phyloP scores from a whole-genome alignment of 192 early-diverging fungal species.

The Coemansia sp. region DNA sequence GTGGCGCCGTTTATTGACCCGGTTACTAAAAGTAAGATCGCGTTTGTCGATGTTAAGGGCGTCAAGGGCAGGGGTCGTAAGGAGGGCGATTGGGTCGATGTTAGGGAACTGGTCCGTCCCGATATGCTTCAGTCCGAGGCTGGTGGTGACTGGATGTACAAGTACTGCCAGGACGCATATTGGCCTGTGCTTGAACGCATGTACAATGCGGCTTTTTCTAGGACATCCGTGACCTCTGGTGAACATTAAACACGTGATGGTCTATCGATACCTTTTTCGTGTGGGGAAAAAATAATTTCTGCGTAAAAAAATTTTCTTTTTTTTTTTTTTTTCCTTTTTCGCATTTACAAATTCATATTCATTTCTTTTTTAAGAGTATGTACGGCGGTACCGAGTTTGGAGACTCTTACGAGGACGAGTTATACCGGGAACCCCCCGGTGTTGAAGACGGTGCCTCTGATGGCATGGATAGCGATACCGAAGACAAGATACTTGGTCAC shows the following conservation, averaged over 20 bases:
- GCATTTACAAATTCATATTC: slow-evolving; percentile 6
- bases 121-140: slow-evolving; percentile 60
- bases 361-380: slow-evolving; percentile 5
- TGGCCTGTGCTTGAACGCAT: slow-evolving; percentile 56
- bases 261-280: neutral
- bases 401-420: slow-evolving; percentile 1
- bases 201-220: slow-evolving; percentile 2
- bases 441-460: slow-evolving; percentile 21
- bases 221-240: neutral
- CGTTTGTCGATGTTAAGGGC: slow-evolving; percentile 70
- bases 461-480: slow-evolving; percentile 42
- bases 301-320: neutral
- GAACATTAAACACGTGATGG: neutral
- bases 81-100: slow-evolving; percentile 38
- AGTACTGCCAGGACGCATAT: slow-evolving; percentile 63
- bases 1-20: slow-evolving; percentile 90
- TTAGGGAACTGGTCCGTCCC: slow-evolving; percentile 19
- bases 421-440: neutral
- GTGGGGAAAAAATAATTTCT: neutral
- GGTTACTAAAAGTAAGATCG: slow-evolving; percentile 80
- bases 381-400: neutral
- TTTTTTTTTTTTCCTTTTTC: neutral
- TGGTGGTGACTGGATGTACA: slow-evolving; percentile 69
- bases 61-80: slow-evolving; percentile 10
- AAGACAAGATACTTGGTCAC: slow-evolving; percentile 47